Conservation (phyloP, 108 stramenopile genomes). For the Pelagomonas calceolata region DNA sequence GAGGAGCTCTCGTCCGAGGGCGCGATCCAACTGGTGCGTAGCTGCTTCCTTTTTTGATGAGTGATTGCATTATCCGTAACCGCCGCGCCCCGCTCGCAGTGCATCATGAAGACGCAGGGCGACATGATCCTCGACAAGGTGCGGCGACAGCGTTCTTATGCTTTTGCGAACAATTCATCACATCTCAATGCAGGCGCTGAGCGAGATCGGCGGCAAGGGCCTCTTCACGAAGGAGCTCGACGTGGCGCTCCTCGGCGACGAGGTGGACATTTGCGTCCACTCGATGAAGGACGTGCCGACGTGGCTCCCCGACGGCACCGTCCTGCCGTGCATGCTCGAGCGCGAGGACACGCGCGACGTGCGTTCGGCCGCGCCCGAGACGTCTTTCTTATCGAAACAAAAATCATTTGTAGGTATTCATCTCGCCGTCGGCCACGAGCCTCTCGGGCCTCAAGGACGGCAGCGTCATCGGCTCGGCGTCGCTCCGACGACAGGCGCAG, state of each 20-base stretch:
- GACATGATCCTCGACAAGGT: slow-evolving; percentile 95
- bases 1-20: slow-evolving; percentile 83
- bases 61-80: too few relatives aligned
- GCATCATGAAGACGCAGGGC: slow-evolving; percentile 95
- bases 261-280: slow-evolving; percentile 99
- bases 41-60: too few relatives aligned
- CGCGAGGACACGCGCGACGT: slow-evolving; percentile 97
- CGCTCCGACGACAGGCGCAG: slow-evolving; percentile 93
- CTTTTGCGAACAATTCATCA: too few relatives aligned
- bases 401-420: too few relatives aligned
- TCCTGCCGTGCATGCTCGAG: slow-evolving; percentile 85
- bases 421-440: slow-evolving; percentile 54
- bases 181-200: slow-evolving; percentile 84
- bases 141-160: background rate
- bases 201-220: slow-evolving; percentile 99
- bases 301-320: slow-evolving; percentile 89
- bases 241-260: slow-evolving; percentile 79
- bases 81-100: too few relatives aligned
- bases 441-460: slow-evolving; percentile 80
- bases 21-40: slow-evolving; percentile 93
- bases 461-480: slow-evolving; percentile 91
- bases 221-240: slow-evolving; percentile 99
- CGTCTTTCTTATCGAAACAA: slow-evolving; percentile 7
- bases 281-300: slow-evolving; percentile 99
- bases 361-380: too few relatives aligned